Evolutionary conservation across 2,329 filamentous ascomycete species (phyloP).

Genomic region (Neonectria punicea): DNA sequence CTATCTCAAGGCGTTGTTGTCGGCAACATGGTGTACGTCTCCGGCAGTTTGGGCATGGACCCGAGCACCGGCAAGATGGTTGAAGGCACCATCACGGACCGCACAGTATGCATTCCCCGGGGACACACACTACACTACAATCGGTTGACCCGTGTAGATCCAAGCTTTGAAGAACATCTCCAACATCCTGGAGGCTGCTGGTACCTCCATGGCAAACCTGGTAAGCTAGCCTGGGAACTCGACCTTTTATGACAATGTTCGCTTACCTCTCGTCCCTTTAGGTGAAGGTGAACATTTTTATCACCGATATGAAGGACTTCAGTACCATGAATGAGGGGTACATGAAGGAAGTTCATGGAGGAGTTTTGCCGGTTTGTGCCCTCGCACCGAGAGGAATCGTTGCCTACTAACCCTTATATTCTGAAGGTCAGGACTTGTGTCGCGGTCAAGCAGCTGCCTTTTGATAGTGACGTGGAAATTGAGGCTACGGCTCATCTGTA

Average conservation of each 20-base stretch:
- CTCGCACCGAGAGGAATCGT: no score
- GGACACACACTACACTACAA: no score
- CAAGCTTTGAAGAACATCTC: background rate
- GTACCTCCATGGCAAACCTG: background rate
- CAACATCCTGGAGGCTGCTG: constrained; percentile 1
- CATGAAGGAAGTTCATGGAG: background rate
- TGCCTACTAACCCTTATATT: no score
- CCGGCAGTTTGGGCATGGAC: constrained; percentile 7
- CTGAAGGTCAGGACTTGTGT: constrained; percentile 66
- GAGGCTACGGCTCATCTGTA: constrained; percentile 66
- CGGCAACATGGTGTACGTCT: constrained; percentile 13
- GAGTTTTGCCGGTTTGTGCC: background rate
- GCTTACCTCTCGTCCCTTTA: no score
- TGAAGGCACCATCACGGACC: background rate
- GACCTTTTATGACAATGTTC: no score
- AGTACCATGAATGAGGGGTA: constrained; percentile 3
- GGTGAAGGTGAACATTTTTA: constrained; percentile 73
- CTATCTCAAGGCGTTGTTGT: constrained; percentile 6
- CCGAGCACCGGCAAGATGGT: constrained; percentile 12
- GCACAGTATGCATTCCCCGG: no score
- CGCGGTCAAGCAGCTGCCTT: constrained; percentile 55
- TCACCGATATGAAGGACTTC: constrained; percentile 8
- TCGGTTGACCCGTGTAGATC: background rate
- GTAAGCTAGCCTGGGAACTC: no score
- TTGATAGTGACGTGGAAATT: constrained; percentile 14